These are phyloP conservation scores for Streptanthus diversifolius DNA, from an alignment of 345 rosid genomes.

Conservation along the genomic window DNA sequence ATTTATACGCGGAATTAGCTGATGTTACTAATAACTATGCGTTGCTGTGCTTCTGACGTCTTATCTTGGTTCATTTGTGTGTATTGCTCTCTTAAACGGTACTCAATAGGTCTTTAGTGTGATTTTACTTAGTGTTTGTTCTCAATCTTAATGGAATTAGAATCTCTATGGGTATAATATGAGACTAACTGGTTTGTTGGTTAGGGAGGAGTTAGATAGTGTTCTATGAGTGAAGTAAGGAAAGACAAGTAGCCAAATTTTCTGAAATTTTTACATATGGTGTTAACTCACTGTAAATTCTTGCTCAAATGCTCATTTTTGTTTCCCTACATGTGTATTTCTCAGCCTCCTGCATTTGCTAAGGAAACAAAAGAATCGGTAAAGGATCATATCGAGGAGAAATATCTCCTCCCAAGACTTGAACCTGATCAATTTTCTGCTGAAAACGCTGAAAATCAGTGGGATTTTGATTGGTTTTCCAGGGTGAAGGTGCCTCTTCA, in stretches of 20 bases:
- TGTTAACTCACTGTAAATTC: background rate
- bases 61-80: background rate
- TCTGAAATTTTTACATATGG: background rate
- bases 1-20: background rate
- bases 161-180: background rate
- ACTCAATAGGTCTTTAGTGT: background rate
- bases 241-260: conserved; percentile 7
- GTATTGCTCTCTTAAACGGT: background rate
- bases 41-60: background rate
- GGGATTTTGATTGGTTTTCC: conserved; percentile 96
- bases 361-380: conserved; percentile 74
- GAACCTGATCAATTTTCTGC: conserved; percentile 70
- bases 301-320: background rate
- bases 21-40: background rate
- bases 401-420: conserved; percentile 69
- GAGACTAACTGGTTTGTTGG: background rate
- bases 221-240: background rate
- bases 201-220: background rate
- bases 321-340: conserved; percentile 18
- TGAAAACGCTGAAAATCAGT: conserved; percentile 70
- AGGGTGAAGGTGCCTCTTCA: conserved; percentile 67
- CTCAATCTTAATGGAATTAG: background rate
- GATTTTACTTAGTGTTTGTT: background rate
- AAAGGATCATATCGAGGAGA: conserved; percentile 78
- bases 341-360: conserved; percentile 95